These are phyloP conservation scores for Nemania diffusa DNA, from an alignment of 2,329 filamentous ascomycete genomes.

Conservation along the genomic window DNA sequence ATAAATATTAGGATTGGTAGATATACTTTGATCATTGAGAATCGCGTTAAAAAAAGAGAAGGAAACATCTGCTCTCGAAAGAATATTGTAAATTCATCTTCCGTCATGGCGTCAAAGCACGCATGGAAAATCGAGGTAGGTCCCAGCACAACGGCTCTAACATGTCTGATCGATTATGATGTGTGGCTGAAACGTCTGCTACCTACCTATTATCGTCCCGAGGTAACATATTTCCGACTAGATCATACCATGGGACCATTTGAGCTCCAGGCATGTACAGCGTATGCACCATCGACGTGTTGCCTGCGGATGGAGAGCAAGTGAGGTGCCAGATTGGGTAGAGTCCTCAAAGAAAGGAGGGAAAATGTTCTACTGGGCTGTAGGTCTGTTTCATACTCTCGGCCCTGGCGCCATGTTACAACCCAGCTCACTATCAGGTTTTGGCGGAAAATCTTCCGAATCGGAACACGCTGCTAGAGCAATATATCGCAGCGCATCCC, in stretches of 20 bases:
- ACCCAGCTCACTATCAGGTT: constrained; percentile 39
- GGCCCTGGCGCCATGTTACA: constrained; percentile 25
- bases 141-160: constrained; percentile 21
- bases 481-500: constrained; percentile 48
- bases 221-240: constrained; percentile 24
- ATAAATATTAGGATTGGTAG: not conserved
- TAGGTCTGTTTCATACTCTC: constrained; percentile 41
- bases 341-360: constrained; percentile 49
- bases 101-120: constrained; percentile 42
- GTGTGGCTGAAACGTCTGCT: constrained; percentile 8
- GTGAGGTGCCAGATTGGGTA: constrained; percentile 52
- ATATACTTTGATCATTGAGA: not conserved
- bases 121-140: constrained; percentile 52
- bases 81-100: not conserved
- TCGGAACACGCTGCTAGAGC: constrained; percentile 46
- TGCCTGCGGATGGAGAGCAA: constrained; percentile 57
- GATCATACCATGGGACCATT: constrained; percentile 59
- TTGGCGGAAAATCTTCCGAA: constrained; percentile 48
- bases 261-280: constrained; percentile 52
- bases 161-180: constrained; percentile 6
- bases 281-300: constrained; percentile 57
- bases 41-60: not conserved
- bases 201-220: not conserved
- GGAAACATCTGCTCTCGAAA: not conserved
- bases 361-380: constrained; percentile 56